These are phyloP conservation scores for Solanum acaule DNA, from an alignment of 257 asterid species.

Conservation along the genomic window DNA sequence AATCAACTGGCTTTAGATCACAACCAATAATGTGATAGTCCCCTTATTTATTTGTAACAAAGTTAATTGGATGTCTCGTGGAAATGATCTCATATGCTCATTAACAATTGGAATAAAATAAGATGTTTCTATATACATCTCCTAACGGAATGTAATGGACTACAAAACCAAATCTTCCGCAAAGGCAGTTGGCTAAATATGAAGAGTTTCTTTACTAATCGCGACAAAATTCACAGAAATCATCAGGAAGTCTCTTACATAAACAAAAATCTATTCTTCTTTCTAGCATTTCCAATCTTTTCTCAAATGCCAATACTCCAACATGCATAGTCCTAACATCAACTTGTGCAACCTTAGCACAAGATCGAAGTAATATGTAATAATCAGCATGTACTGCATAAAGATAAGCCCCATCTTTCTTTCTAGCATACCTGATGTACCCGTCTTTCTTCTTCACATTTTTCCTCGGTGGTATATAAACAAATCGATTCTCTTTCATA, in stretches of 20 bases:
- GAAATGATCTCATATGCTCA: not conserved
- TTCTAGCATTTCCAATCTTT: constrained; percentile 48
- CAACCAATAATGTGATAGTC: not conserved
- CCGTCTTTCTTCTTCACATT: constrained; percentile 20
- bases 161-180: not conserved
- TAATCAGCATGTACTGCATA: constrained; percentile 83
- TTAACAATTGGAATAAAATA: no score
- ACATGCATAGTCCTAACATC: constrained; percentile 61
- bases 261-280: constrained; percentile 30
- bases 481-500: constrained; percentile 59
- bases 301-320: constrained; percentile 63
- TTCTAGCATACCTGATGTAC: constrained; percentile 42
- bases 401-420: constrained; percentile 28
- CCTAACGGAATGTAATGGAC: not conserved
- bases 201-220: not conserved
- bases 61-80: no score
- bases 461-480: constrained; percentile 50
- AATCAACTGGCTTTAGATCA: not conserved
- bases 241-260: constrained; percentile 3
- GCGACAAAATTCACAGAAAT: constrained; percentile 18
- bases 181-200: not conserved
- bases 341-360: constrained; percentile 64
- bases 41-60: not conserved
- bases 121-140: no score
- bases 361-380: constrained; percentile 56